Percentiles rank a stretch among this genome's conserved stretches.
phyloP scores from a whole-genome alignment of 1,139 yeast species.

The Zygosaccharomyces pseudobailii region DNA sequence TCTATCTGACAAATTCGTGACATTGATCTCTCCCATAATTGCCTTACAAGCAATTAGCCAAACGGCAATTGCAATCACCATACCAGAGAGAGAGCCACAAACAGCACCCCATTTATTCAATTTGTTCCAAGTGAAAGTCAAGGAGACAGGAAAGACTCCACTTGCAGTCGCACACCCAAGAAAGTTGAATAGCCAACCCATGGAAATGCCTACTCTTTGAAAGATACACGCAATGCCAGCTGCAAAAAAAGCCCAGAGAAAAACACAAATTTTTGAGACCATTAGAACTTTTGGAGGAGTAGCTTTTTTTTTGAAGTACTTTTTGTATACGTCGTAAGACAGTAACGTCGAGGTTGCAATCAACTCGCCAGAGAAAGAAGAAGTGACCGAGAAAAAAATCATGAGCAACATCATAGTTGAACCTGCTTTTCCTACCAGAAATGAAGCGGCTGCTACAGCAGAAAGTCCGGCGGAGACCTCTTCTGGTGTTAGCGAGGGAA shows the following conservation, averaged over 20 bases:
- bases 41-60: constrained; percentile 42
- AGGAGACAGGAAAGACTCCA: constrained; percentile 42
- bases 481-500: constrained; percentile 27
- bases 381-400: constrained; percentile 48
- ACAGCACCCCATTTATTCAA: constrained; percentile 38
- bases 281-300: constrained; percentile 39
- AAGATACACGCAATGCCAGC: constrained; percentile 42
- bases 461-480: constrained; percentile 40
- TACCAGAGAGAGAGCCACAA: constrained; percentile 44
- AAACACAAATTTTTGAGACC: constrained; percentile 40
- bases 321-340: constrained; percentile 46
- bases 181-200: constrained; percentile 43
- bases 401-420: constrained; percentile 41
- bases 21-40: constrained; percentile 32
- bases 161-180: constrained; percentile 41
- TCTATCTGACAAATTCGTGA: constrained; percentile 20
- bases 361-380: constrained; percentile 46
- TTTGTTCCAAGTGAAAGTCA: constrained; percentile 41
- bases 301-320: constrained; percentile 43
- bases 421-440: constrained; percentile 44
- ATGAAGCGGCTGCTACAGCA: constrained; percentile 41
- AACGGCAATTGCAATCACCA: constrained; percentile 46
- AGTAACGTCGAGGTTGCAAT: constrained; percentile 46
- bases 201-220: constrained; percentile 37
- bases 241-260: constrained; percentile 37